phyloP scores from a whole-genome alignment of 2,329 filamentous ascomycete genomes.

The Stemphylium vesicarium region DNA sequence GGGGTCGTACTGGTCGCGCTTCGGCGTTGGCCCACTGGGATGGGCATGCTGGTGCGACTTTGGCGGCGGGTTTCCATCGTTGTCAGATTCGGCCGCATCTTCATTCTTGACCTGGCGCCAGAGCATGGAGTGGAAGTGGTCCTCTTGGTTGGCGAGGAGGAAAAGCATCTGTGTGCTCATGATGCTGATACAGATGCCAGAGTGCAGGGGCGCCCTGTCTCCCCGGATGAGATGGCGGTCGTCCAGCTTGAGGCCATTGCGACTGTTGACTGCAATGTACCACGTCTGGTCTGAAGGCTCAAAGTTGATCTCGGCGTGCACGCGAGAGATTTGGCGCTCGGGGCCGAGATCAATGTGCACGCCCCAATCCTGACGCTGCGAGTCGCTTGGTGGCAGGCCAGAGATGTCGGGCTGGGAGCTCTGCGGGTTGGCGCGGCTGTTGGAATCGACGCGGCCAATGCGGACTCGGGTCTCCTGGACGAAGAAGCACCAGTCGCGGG shows the following conservation, averaged over 20 bases:
- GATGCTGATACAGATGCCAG: constrained; percentile 90
- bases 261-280: constrained; percentile 85
- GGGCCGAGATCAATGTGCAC: constrained; percentile 83
- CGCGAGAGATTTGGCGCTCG: constrained; percentile 57
- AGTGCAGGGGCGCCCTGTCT: constrained; percentile 70
- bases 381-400: constrained; percentile 32
- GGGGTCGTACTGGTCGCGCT: constrained; percentile 46
- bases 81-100: constrained; percentile 50
- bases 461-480: constrained; percentile 76
- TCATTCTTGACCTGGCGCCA: constrained; percentile 63
- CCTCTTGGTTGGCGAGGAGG: constrained; percentile 79
- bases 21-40: constrained; percentile 44
- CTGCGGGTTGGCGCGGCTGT: constrained; percentile 36
- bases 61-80: constrained; percentile 41
- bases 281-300: constrained; percentile 64
- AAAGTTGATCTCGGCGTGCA: constrained; percentile 59
- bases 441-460: constrained; percentile 67
- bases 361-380: constrained; percentile 46
- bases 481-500: constrained; percentile 84
- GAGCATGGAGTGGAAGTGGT: constrained; percentile 72
- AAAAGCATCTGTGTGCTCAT: constrained; percentile 98
- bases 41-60: constrained; percentile 43
- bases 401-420: constrained; percentile 35
- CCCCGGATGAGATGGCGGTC: constrained; percentile 73
- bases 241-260: constrained; percentile 89